Evolutionary conservation across 176 grass and related monocot genomes (phyloP).

Genomic region (Cocos nucifera): DNA sequence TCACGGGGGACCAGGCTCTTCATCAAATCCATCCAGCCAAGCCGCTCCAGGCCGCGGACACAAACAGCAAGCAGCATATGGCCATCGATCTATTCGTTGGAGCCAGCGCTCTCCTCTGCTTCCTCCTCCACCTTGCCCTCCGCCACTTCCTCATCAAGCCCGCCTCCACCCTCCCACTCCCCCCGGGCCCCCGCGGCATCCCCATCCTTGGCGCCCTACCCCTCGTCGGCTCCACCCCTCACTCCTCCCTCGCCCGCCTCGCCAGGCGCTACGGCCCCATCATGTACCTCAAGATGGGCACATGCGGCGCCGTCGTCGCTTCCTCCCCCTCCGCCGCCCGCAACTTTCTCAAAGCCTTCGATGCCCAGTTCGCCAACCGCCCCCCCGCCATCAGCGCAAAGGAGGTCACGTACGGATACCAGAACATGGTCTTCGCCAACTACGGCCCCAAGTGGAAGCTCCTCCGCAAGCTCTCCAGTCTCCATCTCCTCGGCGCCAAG

Average conservation of each 20-base stretch:
- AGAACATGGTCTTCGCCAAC: slow-evolving; percentile 88
- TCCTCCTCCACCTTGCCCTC: slow-evolving; percentile 58
- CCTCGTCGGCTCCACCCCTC: slow-evolving; percentile 53
- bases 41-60: no score
- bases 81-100: slow-evolving; percentile 47
- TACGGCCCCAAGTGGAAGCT: slow-evolving; percentile 73
- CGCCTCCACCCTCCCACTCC: slow-evolving; percentile 10
- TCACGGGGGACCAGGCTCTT: no score
- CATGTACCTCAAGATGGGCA: slow-evolving; percentile 83
- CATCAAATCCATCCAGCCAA: no score
- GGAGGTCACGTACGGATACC: slow-evolving; percentile 62
- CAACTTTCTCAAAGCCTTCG: slow-evolving; percentile 59
- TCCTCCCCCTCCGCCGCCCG: slow-evolving; percentile 47
- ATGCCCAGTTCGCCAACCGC: slow-evolving; percentile 56
- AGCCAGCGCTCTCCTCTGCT: slow-evolving; percentile 32
- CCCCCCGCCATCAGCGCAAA: slow-evolving; percentile 46
- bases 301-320: slow-evolving; percentile 48
- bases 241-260: slow-evolving; percentile 49
- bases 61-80: no score
- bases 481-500: slow-evolving; percentile 64
- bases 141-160: slow-evolving; percentile 8
- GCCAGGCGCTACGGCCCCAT: slow-evolving; percentile 45
- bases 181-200: slow-evolving; percentile 32
- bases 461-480: slow-evolving; percentile 74
- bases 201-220: slow-evolving; percentile 68